Percentiles rank a stretch among this genome's conserved stretches.
phyloP scores from a whole-genome alignment of 2,329 filamentous ascomycete species.

The Orbilia javanica region DNA sequence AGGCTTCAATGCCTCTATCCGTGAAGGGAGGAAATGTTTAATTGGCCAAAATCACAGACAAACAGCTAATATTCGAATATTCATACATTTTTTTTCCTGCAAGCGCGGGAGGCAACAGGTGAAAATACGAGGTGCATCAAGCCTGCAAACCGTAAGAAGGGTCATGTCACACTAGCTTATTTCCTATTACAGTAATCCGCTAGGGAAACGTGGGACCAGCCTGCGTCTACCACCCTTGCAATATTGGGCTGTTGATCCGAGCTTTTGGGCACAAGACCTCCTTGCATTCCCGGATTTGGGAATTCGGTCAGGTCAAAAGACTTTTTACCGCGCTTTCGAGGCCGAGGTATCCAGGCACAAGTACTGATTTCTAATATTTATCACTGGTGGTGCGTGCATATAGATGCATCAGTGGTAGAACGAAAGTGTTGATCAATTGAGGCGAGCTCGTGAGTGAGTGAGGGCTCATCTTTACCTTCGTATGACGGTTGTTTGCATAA shows the following conservation, averaged over 20 bases:
- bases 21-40: neutral
- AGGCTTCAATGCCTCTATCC: neutral
- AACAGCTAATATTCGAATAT: too few species aligned
- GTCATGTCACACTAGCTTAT: neutral
- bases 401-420: neutral
- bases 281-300: neutral
- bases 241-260: neutral
- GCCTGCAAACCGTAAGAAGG: neutral
- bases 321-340: neutral
- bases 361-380: neutral
- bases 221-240: neutral
- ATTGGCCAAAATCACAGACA: neutral
- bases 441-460: neutral
- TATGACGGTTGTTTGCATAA: neutral
- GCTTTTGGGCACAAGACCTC: neutral
- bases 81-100: neutral
- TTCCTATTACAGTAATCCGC: neutral
- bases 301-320: slow-evolving; percentile 1
- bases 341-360: neutral
- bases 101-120: neutral
- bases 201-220: neutral
- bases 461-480: neutral
- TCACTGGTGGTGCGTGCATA: neutral
- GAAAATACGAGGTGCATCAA: neutral
- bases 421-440: neutral